Conservation (phyloP, 306 rosid species). For the Carpinus fangiana region DNA sequence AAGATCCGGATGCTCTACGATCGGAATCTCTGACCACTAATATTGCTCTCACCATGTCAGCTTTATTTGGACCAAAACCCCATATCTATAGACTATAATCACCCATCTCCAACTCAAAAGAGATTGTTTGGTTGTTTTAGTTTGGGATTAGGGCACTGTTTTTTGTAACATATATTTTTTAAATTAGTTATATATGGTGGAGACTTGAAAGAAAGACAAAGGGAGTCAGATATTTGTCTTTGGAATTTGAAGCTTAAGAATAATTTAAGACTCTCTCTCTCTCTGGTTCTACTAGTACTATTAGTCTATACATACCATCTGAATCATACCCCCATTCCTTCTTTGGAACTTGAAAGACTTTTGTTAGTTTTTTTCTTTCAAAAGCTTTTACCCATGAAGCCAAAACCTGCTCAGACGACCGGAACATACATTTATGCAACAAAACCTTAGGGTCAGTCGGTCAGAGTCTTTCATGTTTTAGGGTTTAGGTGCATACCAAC, state of each 20-base stretch:
- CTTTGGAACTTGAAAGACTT: slow-evolving; percentile 41
- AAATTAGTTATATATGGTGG: too few relatives aligned
- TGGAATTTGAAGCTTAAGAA: slow-evolving; percentile 51
- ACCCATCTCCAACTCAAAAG: background rate
- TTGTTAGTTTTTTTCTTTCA: background rate
- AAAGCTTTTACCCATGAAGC: background rate
- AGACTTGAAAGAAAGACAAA: background rate
- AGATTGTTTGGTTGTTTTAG: background rate
- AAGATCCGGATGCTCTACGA: slow-evolving; percentile 42
- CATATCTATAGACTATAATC: background rate
- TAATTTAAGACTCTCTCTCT: slow-evolving; percentile 2
- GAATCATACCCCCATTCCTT: slow-evolving; percentile 15
- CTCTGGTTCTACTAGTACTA: background rate
- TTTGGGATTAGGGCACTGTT: background rate
- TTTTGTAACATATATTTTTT: background rate
- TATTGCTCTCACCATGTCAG: slow-evolving; percentile 1
- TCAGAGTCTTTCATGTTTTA: too few relatives aligned
- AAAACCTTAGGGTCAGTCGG: too few relatives aligned
- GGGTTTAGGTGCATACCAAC: too few relatives aligned
- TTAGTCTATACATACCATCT: background rate
- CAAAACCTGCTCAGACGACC: background rate
- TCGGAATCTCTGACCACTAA: slow-evolving; percentile 40
- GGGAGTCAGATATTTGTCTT: slow-evolving; percentile 33
- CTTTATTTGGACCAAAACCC: slow-evolving; percentile 20
- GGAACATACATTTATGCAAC: background rate